Evolutionary conservation across 2,329 filamentous ascomycete species (phyloP).

Genomic region (Lachnellula hyalina): DNA sequence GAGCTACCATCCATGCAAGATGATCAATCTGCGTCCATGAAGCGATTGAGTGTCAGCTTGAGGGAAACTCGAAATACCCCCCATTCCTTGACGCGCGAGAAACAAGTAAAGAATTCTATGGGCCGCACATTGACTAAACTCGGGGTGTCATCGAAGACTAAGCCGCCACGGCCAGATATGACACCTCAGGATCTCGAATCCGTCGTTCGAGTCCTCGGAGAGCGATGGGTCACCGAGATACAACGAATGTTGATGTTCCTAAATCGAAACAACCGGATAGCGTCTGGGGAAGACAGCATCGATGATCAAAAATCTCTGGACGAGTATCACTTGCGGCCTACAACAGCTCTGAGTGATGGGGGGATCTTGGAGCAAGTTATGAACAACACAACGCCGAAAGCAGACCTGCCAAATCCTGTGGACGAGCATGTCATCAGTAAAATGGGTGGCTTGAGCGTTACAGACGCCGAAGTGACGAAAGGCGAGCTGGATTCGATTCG

Average conservation of each 20-base stretch:
- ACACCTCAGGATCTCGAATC: slow-evolving; percentile 30
- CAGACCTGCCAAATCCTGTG: slow-evolving; percentile 27
- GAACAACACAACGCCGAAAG: slow-evolving; percentile 29
- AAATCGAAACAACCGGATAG: slow-evolving; percentile 29
- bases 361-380: slow-evolving; percentile 30
- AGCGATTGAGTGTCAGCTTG: slow-evolving; percentile 36
- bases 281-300: slow-evolving; percentile 18
- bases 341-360: slow-evolving; percentile 27
- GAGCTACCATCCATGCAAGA: slow-evolving; percentile 58
- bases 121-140: slow-evolving; percentile 26
- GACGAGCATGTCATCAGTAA: slow-evolving; percentile 19
- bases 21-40: slow-evolving; percentile 56
- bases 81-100: slow-evolving; percentile 14
- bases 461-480: not conserved
- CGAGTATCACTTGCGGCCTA: slow-evolving; percentile 26
- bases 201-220: slow-evolving; percentile 25
- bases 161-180: slow-evolving; percentile 19
- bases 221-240: slow-evolving; percentile 29
- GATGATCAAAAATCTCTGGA: slow-evolving; percentile 16
- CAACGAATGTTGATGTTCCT: slow-evolving; percentile 26
- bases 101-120: slow-evolving; percentile 24
- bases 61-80: slow-evolving; percentile 19
- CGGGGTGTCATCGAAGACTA: slow-evolving; percentile 21
- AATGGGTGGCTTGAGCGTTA: slow-evolving; percentile 11
- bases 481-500: not conserved